Evolutionary conservation across 805 yeast species (phyloP), one percentile per base, ranked within the genome.

Genomic region (Candida hispaniensis): DNA sequence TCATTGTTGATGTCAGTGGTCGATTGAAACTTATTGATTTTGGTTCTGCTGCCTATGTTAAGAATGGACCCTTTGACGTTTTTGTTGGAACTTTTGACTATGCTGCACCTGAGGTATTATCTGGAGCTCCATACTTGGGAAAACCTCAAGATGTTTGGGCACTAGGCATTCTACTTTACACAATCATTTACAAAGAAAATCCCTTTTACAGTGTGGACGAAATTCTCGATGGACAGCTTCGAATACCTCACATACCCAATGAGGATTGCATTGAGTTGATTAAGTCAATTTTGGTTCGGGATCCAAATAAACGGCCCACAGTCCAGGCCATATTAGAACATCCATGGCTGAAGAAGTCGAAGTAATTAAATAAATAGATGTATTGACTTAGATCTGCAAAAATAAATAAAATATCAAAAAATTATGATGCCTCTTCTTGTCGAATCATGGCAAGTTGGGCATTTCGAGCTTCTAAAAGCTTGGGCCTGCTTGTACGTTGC

Each of bases 81-180:
- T 88, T 91, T 58, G 97, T 91, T 2, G 98, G 98, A 2, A 91
- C 98, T 0, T 75, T 91, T 26, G 96, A 91, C 55, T 91, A 88
- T 55, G 97, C 97, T 1, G 93, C 97, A 0, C 98, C 98, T 0
- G 98, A 91, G 56, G 94, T 91, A 1, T 63, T 91, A 20, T 68
- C 75, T 34, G 98, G 97, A 2, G 75, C 75, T 41, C 78, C 86
- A 14, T 91, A 88, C 50, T 83, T 74, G 34, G 98, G 98, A 14
- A 78, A 73, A 52, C 88, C 94, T 3, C 98, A 91, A 55, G 98
- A 91, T 58, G 77, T 86, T 2, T 91, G 98, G 98, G 94, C 97
- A 0, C 64, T 88, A 51, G 98, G 98, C 2, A 80, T 91, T 14
- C 61, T 91, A 39, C 61, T 91, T 14, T 91, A 86, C 58, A 91